Percentiles rank a stretch among this genome's conserved stretches.
phyloP scores from a whole-genome alignment of 2,329 filamentous ascomycete species.

The Colletotrichum sp. region DNA sequence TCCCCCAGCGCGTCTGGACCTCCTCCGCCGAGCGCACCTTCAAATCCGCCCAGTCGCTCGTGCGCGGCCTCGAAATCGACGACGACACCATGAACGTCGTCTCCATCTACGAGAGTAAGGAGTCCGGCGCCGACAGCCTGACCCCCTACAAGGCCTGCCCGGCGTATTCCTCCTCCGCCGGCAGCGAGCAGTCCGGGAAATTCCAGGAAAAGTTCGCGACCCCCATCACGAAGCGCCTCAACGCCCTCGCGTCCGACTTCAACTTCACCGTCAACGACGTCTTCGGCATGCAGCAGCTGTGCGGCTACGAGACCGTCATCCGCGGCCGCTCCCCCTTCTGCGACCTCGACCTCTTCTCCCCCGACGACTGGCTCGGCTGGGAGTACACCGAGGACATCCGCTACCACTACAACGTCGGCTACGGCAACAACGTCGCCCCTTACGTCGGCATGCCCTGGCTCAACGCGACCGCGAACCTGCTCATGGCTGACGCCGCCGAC shows the following conservation, averaged over 20 bases:
- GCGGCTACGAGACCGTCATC: slow-evolving; percentile 70
- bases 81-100: slow-evolving; percentile 60
- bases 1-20: slow-evolving; percentile 64
- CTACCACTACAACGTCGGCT: slow-evolving; percentile 71
- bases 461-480: slow-evolving; percentile 60
- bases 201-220: slow-evolving; percentile 62
- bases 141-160: slow-evolving; percentile 71
- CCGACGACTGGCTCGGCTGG: slow-evolving; percentile 70
- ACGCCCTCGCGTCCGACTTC: slow-evolving; percentile 57
- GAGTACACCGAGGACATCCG: slow-evolving; percentile 69
- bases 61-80: slow-evolving; percentile 58
- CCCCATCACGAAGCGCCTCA: slow-evolving; percentile 64
- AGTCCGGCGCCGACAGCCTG: slow-evolving; percentile 63
- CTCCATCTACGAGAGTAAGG: slow-evolving; percentile 59
- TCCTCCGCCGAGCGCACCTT: slow-evolving; percentile 67
- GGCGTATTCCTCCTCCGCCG: slow-evolving; percentile 62
- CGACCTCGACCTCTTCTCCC: slow-evolving; percentile 60
- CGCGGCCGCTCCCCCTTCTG: slow-evolving; percentile 67
- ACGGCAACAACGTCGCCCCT: slow-evolving; percentile 63
- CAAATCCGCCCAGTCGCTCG: slow-evolving; percentile 62
- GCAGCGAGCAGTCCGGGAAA: slow-evolving; percentile 57
- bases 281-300: slow-evolving; percentile 70
- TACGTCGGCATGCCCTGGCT: slow-evolving; percentile 71
- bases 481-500: slow-evolving; percentile 41
- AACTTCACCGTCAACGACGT: slow-evolving; percentile 69